These are phyloP conservation scores for Aegilops tauschii DNA, from an alignment of 176 grass and related monocot genomes.

Conservation along the genomic window DNA sequence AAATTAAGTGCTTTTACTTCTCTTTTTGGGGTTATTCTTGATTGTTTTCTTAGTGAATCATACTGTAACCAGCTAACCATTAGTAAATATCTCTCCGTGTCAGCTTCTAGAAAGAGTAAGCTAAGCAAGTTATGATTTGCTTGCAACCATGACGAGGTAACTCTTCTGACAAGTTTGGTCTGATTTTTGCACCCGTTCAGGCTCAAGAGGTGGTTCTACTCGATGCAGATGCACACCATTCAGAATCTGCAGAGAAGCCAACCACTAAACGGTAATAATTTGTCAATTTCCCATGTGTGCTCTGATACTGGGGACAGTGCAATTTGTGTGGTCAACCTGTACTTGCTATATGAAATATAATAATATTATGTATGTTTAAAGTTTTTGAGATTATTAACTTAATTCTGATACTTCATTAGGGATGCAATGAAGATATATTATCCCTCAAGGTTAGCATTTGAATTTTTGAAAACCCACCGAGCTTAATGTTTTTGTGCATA, in stretches of 20 bases:
- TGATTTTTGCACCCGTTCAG: conserved; percentile 45
- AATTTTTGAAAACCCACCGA: not conserved
- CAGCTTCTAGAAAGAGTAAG: not conserved
- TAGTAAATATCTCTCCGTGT: not conserved
- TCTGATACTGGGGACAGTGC: conserved; percentile 4
- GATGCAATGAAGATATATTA: conserved; percentile 59
- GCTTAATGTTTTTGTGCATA: conserved; percentile 27
- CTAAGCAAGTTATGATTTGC: conserved; percentile 11
- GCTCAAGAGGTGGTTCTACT: conserved; percentile 77
- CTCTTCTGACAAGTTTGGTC: conserved; percentile 5
- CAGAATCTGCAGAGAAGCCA: conserved; percentile 36
- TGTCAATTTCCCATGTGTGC: not conserved
- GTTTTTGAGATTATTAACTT: conserved; percentile 26
- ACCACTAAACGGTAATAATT: conserved; percentile 49
- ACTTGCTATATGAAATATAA: conserved; percentile 1
- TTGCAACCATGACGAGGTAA: conserved; percentile 10
- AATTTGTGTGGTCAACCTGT: not conserved
- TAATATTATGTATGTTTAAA: conserved; percentile 5
- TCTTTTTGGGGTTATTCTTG: not conserved
- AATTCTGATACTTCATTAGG: conserved; percentile 47
- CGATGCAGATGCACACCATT: conserved; percentile 57
- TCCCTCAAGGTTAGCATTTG: conserved; percentile 67
- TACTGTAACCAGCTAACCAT: not conserved
- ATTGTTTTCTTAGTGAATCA: conserved; percentile 3
- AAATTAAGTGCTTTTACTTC: too few relatives aligned